Evolutionary conservation across 2,329 filamentous ascomycete genomes (phyloP), one percentile per base, ranked within the genome.

Genomic region (Cryphonectria nitschkei): DNA sequence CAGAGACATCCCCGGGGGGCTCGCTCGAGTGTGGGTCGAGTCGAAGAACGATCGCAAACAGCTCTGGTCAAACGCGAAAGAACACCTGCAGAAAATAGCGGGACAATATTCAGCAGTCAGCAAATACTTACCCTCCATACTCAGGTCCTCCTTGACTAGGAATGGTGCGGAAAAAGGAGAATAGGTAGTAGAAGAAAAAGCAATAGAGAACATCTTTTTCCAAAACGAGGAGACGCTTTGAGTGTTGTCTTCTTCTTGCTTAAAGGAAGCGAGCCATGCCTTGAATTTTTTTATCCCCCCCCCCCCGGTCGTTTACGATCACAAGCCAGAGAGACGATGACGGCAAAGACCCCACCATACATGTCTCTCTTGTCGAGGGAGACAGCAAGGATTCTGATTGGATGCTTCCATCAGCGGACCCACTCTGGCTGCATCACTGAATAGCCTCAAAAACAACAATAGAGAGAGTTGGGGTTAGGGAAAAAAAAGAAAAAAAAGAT

Each of bases 291-390:
- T 5, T 37, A 1, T 8, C 34, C 34, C 34, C 34, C 37, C 37
- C 1, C 68, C 68, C 34, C 29, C 22, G 1, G 46, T 43, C 32
- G 65, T 68, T 70, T 65, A 66, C 68, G 68, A 72, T 72, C 68
- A 46, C 70, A 65, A 65, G 68, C 67, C 63, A 68, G 66, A 62
- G 13, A 50, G 29, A 34, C 61, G 54, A 68, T 61, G 50, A 54
- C 46, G 64, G 46, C 19, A 34, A n/a, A 39, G 11, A 50, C 46
- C 46, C 64, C 64, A 66, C 64, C 46, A 50, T 22, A 50, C 46
- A 9, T n/a, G 46, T 50, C 19, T 50, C 19, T n/a, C 22, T 9
- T 39, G 37, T 54, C 29, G 32, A 65, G 63, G 2, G n/a, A 22
- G 22, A 29, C 39, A 13, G 34, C n/a, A 34, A 37, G 29, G 32